Conservation (phyloP, 2,329 filamentous ascomycete species). For the Fusarium ramigenum region DNA sequence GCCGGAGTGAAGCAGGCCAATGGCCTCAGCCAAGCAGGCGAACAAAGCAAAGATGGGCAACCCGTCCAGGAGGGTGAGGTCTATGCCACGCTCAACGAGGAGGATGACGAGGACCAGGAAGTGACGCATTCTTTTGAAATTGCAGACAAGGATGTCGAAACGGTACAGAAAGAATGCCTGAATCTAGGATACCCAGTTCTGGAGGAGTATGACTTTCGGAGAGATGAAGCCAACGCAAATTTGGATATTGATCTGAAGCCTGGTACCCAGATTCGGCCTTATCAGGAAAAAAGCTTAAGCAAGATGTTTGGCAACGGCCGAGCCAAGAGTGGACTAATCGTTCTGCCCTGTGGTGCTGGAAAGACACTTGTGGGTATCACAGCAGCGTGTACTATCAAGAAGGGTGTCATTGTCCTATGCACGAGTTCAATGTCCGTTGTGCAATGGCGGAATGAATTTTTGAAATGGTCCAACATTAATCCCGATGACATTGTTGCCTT, state of each 20-base stretch:
- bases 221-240: slow-evolving; percentile 88
- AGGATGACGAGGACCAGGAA: slow-evolving; percentile 86
- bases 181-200: slow-evolving; percentile 87
- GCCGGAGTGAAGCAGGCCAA: slow-evolving; percentile 83
- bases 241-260: slow-evolving; percentile 94
- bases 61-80: slow-evolving; percentile 72
- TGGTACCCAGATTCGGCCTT: slow-evolving; percentile 88
- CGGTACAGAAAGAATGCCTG: slow-evolving; percentile 88
- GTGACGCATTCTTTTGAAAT: slow-evolving; percentile 96
- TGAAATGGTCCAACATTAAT: slow-evolving; percentile 97
- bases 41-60: slow-evolving; percentile 58
- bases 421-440: slow-evolving; percentile 98
- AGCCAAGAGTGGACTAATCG: slow-evolving; percentile 97
- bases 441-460: slow-evolving; percentile 95
- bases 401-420: slow-evolving; percentile 92
- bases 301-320: slow-evolving; percentile 99
- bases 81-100: slow-evolving; percentile 78
- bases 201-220: slow-evolving; percentile 97
- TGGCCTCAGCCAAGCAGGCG: slow-evolving; percentile 46
- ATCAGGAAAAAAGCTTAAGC: slow-evolving; percentile 96
- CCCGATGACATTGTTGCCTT: slow-evolving; percentile 94
- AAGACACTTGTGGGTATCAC: slow-evolving; percentile 99
- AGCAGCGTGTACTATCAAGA: slow-evolving; percentile 96
- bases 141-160: slow-evolving; percentile 80
- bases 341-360: slow-evolving; percentile 93